phyloP scores from a whole-genome alignment of 2,329 filamentous ascomycete species.

The Parafenestella ontariensis region DNA sequence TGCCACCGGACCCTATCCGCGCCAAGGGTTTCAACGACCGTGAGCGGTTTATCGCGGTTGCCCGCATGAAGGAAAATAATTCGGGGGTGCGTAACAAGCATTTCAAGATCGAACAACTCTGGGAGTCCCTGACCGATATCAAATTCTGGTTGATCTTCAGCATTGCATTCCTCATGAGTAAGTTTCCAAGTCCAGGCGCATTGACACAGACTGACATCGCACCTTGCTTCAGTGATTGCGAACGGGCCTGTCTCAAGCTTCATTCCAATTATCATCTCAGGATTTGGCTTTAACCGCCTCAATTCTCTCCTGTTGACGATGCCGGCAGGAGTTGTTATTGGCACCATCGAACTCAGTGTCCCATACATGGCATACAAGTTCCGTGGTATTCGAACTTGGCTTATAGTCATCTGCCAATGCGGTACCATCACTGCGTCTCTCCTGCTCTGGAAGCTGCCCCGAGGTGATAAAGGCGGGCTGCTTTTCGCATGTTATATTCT shows the following conservation, averaged over 20 bases:
- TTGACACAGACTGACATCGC: too few species aligned
- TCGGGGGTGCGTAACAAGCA: conserved; percentile 74
- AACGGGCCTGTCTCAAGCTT: conserved; percentile 40
- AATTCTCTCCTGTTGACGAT: conserved; percentile 36
- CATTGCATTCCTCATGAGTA: conserved; percentile 28
- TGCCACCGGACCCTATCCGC: conserved; percentile 53
- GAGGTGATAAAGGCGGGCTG: conserved; percentile 51
- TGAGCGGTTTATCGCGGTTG: conserved; percentile 62
- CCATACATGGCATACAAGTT: conserved; percentile 35
- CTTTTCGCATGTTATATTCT: conserved; percentile 60
- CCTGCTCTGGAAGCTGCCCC: conserved; percentile 55
- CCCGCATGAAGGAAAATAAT: conserved; percentile 75
- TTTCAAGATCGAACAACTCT: conserved; percentile 70
- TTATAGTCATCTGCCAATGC: conserved; percentile 32
- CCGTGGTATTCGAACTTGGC: conserved; percentile 38
- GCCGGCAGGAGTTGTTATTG: conserved; percentile 33
- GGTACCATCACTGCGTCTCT: conserved; percentile 53
- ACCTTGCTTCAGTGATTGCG: conserved; percentile 19
- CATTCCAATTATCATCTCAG: conserved; percentile 40
- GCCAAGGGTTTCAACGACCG: conserved; percentile 45
- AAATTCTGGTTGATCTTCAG: conserved; percentile 58
- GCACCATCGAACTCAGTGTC: conserved; percentile 30
- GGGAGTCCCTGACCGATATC: conserved; percentile 62
- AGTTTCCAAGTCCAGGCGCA: background rate
- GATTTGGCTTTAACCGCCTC: conserved; percentile 36